Conservation (phyloP, 768 basidiomycete genomes). For the Tylopilus plumbeoviolaceoides region DNA sequence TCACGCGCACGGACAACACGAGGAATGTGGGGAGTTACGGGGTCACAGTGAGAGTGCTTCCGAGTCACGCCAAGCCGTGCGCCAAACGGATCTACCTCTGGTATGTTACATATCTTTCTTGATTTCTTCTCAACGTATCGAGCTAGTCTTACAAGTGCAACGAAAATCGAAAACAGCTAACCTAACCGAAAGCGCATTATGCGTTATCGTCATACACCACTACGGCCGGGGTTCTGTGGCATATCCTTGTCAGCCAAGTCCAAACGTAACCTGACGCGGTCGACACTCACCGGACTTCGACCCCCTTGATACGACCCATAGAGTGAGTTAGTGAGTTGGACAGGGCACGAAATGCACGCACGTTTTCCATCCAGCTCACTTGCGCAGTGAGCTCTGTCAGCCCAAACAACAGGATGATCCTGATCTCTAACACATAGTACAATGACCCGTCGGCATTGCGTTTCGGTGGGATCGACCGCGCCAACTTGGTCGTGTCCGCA, state of each 20-base stretch:
- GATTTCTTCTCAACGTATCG: neutral
- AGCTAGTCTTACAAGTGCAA: neutral
- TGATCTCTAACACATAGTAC: slow-evolving; percentile 29
- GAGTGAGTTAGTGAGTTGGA: neutral
- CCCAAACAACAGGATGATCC: slow-evolving; percentile 47
- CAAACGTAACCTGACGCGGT: neutral
- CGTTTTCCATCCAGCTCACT: slow-evolving; percentile 48
- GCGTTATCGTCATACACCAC: slow-evolving; percentile 27
- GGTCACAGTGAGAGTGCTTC: too few species aligned
- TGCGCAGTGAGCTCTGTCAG: slow-evolving; percentile 51
- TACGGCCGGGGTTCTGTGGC: slow-evolving; percentile 25
- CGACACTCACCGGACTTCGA: slow-evolving; percentile 33
- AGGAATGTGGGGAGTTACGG: too few species aligned
- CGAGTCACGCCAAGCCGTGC: too few species aligned
- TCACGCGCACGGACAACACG: too few species aligned
- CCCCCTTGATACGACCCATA: slow-evolving; percentile 24
- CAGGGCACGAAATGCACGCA: slow-evolving; percentile 25
- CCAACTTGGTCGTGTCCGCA: slow-evolving; percentile 32
- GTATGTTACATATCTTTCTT: too few species aligned
- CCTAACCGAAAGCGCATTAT: neutral
- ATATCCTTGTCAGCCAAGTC: neutral
- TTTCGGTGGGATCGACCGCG: slow-evolving; percentile 19
- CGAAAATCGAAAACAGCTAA: neutral
- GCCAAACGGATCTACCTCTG: too few species aligned
- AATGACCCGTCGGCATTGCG: slow-evolving; percentile 19